phyloP scores from a whole-genome alignment of 2,329 filamentous ascomycete genomes.

The Claviceps sp. region DNA sequence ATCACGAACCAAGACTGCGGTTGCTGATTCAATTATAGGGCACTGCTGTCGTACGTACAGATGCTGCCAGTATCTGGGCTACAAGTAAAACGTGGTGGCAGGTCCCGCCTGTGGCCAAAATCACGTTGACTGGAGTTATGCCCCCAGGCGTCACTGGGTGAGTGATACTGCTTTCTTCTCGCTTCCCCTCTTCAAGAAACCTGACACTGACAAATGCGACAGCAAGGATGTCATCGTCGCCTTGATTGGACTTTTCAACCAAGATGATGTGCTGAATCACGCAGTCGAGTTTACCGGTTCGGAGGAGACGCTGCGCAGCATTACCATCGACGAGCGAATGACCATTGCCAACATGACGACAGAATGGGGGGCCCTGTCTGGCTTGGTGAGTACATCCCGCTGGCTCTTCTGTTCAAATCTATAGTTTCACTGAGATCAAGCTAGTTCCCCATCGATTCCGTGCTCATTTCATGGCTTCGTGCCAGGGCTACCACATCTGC shows the following conservation, averaged over 20 bases:
- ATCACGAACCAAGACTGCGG: constrained; percentile 16
- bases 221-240: constrained; percentile 84
- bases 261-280: constrained; percentile 86
- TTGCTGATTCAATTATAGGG: background rate
- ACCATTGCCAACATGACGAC: constrained; percentile 72
- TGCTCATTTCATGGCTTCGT: constrained; percentile 60
- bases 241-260: constrained; percentile 72
- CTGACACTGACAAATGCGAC: background rate
- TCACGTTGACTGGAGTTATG: constrained; percentile 62
- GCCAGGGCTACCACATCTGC: constrained; percentile 61
- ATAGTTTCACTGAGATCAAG: background rate
- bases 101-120: constrained; percentile 68
- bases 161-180: background rate
- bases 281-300: constrained; percentile 77
- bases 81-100: constrained; percentile 81
- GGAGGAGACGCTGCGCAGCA: constrained; percentile 58
- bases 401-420: background rate
- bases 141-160: constrained; percentile 50
- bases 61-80: constrained; percentile 76
- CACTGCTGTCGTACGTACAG: constrained; percentile 73
- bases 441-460: constrained; percentile 62
- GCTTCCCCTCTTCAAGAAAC: background rate
- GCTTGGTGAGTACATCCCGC: constrained; percentile 4
- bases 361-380: constrained; percentile 59
- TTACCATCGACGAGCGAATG: constrained; percentile 60